Evolutionary conservation across 2,329 filamentous ascomycete genomes (phyloP).

Genomic region (Thelonectria discophora): DNA sequence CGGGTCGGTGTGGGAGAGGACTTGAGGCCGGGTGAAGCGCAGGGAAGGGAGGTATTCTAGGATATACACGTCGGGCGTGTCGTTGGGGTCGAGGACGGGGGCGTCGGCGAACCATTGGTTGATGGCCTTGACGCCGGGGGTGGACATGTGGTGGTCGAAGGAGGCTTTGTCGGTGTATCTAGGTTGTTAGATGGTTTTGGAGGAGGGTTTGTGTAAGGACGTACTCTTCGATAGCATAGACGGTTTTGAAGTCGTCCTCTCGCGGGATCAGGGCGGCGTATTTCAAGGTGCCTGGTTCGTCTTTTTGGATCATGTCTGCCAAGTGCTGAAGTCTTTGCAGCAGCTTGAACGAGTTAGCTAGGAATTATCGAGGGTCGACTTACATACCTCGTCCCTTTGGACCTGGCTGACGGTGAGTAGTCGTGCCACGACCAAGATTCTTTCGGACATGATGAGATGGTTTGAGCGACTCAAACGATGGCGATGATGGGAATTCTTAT

Average conservation of each 20-base stretch:
- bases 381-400: constrained; percentile 19
- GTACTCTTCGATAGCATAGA: constrained; percentile 43
- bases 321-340: constrained; percentile 12
- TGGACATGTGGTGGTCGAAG: constrained; percentile 39
- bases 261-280: constrained; percentile 41
- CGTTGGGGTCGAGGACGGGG: constrained; percentile 23
- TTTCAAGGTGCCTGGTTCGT: constrained; percentile 27
- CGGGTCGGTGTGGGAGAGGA: constrained; percentile 31
- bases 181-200: not conserved
- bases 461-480: not conserved
- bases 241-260: constrained; percentile 37
- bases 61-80: constrained; percentile 24
- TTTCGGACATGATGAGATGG: constrained; percentile 9
- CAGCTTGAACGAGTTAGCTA: not conserved
- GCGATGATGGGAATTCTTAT: no score
- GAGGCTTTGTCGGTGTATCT: constrained; percentile 42
- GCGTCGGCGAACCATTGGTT: constrained; percentile 35
- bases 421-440: constrained; percentile 16
- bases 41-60: constrained; percentile 37
- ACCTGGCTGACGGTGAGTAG: constrained; percentile 11
- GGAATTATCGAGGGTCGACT: not conserved
- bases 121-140: constrained; percentile 30
- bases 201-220: constrained; percentile 1
- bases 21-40: constrained; percentile 28
- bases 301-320: not conserved